Evolutionary conservation across 192 early-diverging fungal species (phyloP).

Genomic region (Physocladia obscura): DNA sequence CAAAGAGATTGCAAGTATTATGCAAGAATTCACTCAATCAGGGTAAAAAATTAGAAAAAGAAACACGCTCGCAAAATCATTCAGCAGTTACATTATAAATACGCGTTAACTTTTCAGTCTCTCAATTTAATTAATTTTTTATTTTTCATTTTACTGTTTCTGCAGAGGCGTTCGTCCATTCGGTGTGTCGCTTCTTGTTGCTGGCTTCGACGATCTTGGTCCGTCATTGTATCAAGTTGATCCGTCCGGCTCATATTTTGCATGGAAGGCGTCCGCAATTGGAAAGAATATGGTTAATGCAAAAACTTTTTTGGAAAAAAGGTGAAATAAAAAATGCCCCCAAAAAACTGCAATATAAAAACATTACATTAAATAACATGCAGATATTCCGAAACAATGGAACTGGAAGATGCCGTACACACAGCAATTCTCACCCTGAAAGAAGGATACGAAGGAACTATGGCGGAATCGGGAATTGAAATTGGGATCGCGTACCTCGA

Average conservation of each 20-base stretch:
- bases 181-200: slow-evolving; percentile 94
- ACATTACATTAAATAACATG: not conserved
- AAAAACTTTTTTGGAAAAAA: slow-evolving; percentile 98
- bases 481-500: slow-evolving; percentile 75
- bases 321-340: slow-evolving; percentile 45
- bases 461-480: slow-evolving; percentile 91
- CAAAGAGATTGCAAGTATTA: slow-evolving; percentile 91
- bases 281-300: slow-evolving; percentile 99
- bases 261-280: slow-evolving; percentile 98
- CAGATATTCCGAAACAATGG: slow-evolving; percentile 85
- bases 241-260: slow-evolving; percentile 95
- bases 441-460: slow-evolving; percentile 95
- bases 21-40: slow-evolving; percentile 98
- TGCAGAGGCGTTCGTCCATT: slow-evolving; percentile 97
- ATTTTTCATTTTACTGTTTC: not conserved
- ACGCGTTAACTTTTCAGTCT: not conserved
- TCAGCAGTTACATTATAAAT: no score
- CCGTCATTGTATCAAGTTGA: slow-evolving; percentile 96
- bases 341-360: not conserved
- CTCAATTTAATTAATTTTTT: not conserved
- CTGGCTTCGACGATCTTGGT: slow-evolving; percentile 88
- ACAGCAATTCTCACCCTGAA: slow-evolving; percentile 97
- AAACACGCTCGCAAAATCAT: not conserved
- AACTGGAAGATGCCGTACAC: slow-evolving; percentile 96
- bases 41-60: slow-evolving; percentile 54